Base-by-base conservation (phyloP, 768 basidiomycete species). In the Lactarius akahatsu region DNA sequence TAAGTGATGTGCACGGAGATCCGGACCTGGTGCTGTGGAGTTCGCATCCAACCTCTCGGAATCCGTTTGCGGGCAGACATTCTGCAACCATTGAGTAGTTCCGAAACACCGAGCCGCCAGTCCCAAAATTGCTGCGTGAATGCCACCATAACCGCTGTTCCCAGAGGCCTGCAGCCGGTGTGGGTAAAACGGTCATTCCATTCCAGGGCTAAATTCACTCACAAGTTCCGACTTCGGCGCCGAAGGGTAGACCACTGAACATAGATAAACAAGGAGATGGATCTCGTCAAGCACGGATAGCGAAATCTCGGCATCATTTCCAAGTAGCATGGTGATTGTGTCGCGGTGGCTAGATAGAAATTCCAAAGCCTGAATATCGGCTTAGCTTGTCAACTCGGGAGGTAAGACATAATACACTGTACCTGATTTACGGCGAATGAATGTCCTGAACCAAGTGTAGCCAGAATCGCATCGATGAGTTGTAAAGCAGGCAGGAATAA, bases 401-500 rank as follows among this genome's bases (percentile, higher is more conserved):
- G 4, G n/a, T 38, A 18, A 59, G 40, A 10, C 62, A 40, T 15
- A 6, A 20, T 43, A 56, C 40, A 26, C 1, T 79, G 43, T 69
- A 88, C 92, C 79, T 94, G 92, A 57, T 87, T 85, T 2, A 85
- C 80, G 0, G 86, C 88, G 0, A 86, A 86, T 2, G 82, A 74
- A 68, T 92, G 90, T 59, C 85, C 84, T 23, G 80, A 78, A 13
- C 92, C 91, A 11, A 94, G 76, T n/a, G 89, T 90, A 3, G 92
- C 86, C 36, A 96, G 77, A 63, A 93, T 84, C 9, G 86, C 88
- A 63, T 87, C 83, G 15, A 92, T 82, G 23, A 97, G 81, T 74
- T 97, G 94, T 50, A 98, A 74, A 5, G 90, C 88, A 0, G 94
- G 95, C 78, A 94, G 85, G 71, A 97, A 83, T 1, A 97, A 76